Percentiles rank a stretch among this genome's conserved stretches.
phyloP scores from a whole-genome alignment of 2,329 filamentous ascomycete species.

The Xylaria arbuscula region DNA sequence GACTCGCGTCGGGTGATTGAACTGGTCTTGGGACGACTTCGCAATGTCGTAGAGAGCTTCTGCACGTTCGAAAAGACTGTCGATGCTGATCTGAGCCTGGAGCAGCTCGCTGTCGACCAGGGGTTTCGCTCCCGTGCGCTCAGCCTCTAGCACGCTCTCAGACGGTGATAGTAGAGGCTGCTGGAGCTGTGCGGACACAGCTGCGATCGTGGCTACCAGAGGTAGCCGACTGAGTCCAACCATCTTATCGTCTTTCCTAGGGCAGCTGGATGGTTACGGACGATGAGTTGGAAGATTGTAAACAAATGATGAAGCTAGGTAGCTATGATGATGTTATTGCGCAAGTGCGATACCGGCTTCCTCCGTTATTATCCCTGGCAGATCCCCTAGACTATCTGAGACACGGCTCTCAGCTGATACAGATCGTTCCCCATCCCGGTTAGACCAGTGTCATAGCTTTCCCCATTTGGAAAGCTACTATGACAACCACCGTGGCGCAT shows the following conservation, averaged over 20 bases:
- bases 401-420: conserved; percentile 18
- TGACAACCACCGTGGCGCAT: background rate
- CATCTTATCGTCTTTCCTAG: conserved; percentile 30
- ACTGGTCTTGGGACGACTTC: conserved; percentile 67
- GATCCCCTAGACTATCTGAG: too few relatives aligned
- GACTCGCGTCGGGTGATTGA: conserved; percentile 75
- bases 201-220: conserved; percentile 33
- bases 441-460: conserved; percentile 17
- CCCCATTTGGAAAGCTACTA: conserved; percentile 13
- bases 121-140: conserved; percentile 45
- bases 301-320: background rate
- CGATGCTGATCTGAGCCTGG: conserved; percentile 65
- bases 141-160: conserved; percentile 29
- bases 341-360: conserved; percentile 31
- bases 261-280: background rate
- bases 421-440: conserved; percentile 26
- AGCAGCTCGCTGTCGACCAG: conserved; percentile 66
- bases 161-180: conserved; percentile 42
- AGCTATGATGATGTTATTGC: background rate
- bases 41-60: conserved; percentile 72
- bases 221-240: conserved; percentile 34
- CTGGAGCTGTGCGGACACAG: conserved; percentile 42
- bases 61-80: conserved; percentile 69
- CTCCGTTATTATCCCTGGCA: background rate
- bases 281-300: background rate